Base-by-base conservation (phyloP, 2,329 filamentous ascomycete genomes). In the Botrytis hyacinthi region DNA sequence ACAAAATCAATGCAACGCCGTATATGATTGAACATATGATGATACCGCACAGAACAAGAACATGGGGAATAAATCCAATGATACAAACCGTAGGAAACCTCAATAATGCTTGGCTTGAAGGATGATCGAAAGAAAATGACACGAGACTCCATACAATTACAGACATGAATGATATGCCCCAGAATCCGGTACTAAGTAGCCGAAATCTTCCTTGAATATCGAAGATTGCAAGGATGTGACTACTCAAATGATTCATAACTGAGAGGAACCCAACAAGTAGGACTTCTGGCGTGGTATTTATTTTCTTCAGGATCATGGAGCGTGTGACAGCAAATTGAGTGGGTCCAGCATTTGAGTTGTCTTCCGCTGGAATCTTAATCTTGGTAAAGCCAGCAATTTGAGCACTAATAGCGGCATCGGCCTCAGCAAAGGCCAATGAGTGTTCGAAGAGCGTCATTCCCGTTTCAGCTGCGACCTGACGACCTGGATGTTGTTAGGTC, bases 381-480 rank as follows among this genome's bases (percentile, higher is more conserved):
- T 78, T 80, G 14, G 75, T 78, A 26, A 72, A 77, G 14, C 78
- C 79, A 82, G 62, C 91, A 22, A 97, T 87, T 69, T 94, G 92
- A 76, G 91, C 93, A 78, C 91, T 91, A 63, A 98, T 91, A 76
- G 95, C 92, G 44, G 93, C 92, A 81, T 99, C 96, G 14, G 95
- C 95, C 82, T 99, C 96, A 18, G 95, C 94, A 83, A 98, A 99
- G 3, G 95, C 95, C 14, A 99, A 86, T 0, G 95, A 98, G 80
- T 98, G 95, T 81, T 99, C 96, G 79, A 98, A 97, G 3, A 98
- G 88, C 0, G 95, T 97, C 93, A 98, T 97, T 29, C 94, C 95
- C 1, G 94, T 97, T 83, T 98, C 96, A 0, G 93, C 92, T 76
- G 92, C 89, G 0, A 93, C 88, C 3, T 90, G 88, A 3, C 92